A percentile compares a stretch with the other conserved stretches of the same genome.
Evolutionary conservation across 768 basidiomycete species (phyloP).

Genomic region (Phanerodontia chrysosporium): DNA sequence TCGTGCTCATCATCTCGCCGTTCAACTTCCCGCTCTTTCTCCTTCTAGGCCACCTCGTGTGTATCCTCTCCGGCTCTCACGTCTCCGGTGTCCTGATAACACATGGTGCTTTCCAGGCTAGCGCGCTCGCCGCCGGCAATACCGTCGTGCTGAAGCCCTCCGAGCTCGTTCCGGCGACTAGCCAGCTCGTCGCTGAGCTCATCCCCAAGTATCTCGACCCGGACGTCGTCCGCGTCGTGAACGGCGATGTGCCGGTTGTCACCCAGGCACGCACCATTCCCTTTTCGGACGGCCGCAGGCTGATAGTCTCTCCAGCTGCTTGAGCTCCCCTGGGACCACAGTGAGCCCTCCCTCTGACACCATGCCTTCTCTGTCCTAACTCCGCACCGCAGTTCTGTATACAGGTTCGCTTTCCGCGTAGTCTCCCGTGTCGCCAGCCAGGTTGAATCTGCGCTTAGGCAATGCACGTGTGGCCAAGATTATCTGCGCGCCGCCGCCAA

Average conservation of each 20-base stretch:
- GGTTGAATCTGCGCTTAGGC: slow-evolving; percentile 18
- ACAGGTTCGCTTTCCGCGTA: slow-evolving; percentile 31
- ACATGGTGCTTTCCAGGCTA: slow-evolving; percentile 21
- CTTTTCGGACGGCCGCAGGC: background rate
- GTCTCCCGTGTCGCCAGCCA: background rate
- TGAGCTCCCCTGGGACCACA: slow-evolving; percentile 65
- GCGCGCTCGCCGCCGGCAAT: slow-evolving; percentile 79
- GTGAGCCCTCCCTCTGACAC: slow-evolving; percentile 33
- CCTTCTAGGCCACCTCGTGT: slow-evolving; percentile 51
- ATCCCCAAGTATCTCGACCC: slow-evolving; percentile 73
- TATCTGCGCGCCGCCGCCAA: slow-evolving; percentile 74
- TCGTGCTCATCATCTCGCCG: slow-evolving; percentile 63
- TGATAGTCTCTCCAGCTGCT: slow-evolving; percentile 46
- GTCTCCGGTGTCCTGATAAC: too few relatives aligned
- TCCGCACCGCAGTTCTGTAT: slow-evolving; percentile 45
- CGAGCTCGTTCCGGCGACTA: slow-evolving; percentile 55
- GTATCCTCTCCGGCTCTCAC: slow-evolving; percentile 13
- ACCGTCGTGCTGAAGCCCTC: slow-evolving; percentile 73
- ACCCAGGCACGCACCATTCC: slow-evolving; percentile 37
- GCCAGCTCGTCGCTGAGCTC: slow-evolving; percentile 59
- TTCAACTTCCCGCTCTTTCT: slow-evolving; percentile 76
- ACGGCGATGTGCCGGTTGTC: slow-evolving; percentile 63
- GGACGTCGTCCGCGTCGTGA: slow-evolving; percentile 59
- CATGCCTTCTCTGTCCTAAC: background rate
- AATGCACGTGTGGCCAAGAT: slow-evolving; percentile 57